phyloP scores from a whole-genome alignment of 129 eudicot species.

The Ambrosia trifida region DNA sequence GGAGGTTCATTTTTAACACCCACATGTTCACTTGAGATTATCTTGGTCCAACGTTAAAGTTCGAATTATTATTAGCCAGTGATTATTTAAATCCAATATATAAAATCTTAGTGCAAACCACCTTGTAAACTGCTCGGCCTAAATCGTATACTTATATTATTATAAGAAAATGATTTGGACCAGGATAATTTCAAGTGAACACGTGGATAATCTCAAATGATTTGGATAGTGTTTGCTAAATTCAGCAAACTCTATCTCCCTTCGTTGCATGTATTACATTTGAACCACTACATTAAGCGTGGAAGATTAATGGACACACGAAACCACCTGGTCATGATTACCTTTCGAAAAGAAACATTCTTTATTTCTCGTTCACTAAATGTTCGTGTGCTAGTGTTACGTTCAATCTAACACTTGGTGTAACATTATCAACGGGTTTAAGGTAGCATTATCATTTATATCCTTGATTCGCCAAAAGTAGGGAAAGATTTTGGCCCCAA shows the following conservation, averaged over 20 bases:
- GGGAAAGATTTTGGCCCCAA: constrained; percentile 23
- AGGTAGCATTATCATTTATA: constrained; percentile 4
- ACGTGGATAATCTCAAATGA: no score
- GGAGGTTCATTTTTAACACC: no score
- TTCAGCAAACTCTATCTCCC: not conserved
- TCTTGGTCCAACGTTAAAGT: no score
- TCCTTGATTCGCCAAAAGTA: constrained; percentile 28
- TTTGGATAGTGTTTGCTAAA: no score
- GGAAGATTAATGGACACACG: not conserved
- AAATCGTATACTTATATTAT: no score
- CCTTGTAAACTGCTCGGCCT: not conserved
- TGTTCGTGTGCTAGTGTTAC: not conserved
- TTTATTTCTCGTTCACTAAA: not conserved
- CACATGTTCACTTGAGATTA: no score
- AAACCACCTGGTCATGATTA: not conserved
- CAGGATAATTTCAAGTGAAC: no score
- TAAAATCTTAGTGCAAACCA: no score
- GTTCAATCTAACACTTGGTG: not conserved
- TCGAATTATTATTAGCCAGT: no score
- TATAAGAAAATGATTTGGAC: no score
- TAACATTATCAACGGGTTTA: not conserved
- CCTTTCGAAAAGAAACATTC: not conserved
- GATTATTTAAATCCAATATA: no score
- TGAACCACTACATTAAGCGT: not conserved
- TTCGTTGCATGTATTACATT: not conserved